phyloP scores from a whole-genome alignment of 1,139 yeast genomes.

The Geotrichum citri-aurantii region DNA sequence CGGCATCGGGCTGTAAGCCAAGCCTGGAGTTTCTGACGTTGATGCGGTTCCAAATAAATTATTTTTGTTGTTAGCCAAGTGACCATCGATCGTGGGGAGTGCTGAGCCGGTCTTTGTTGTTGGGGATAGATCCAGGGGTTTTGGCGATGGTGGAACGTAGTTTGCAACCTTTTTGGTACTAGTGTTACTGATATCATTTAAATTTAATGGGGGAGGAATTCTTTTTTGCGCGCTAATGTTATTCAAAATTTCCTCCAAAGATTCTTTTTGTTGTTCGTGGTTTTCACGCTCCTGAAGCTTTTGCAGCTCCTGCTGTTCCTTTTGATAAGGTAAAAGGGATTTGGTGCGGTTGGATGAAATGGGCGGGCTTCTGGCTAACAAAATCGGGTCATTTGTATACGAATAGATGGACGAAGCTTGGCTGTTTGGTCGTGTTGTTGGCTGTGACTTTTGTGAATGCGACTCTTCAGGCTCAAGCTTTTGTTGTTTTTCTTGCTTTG shows the following conservation, averaged over 20 bases:
- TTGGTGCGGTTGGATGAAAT: constrained; percentile 1
- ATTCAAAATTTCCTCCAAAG: background rate
- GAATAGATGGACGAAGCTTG: constrained; percentile 12
- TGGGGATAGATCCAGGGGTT: constrained; percentile 7
- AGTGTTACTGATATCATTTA: background rate
- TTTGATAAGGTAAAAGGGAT: constrained; percentile 6
- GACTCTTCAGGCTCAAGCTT: too few species aligned
- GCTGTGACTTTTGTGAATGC: background rate
- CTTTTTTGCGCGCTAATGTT: background rate
- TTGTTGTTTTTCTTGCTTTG: too few species aligned
- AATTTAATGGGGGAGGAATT: background rate
- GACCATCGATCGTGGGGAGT: background rate
- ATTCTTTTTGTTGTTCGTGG: background rate
- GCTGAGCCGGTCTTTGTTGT: background rate
- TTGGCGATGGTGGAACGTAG: background rate
- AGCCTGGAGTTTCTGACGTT: background rate
- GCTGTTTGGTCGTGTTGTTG: background rate
- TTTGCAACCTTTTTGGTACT: background rate
- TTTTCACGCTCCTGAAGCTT: background rate
- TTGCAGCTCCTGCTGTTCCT: background rate
- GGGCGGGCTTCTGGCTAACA: constrained; percentile 1
- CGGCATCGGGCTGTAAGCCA: constrained; percentile 1
- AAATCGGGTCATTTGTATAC: constrained; percentile 3
- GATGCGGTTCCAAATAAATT: background rate
- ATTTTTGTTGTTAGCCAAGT: background rate